Evolutionary conservation across 257 asterid genomes (phyloP), one percentile per base, ranked within the genome.

Genomic region (Oldenlandia corymbosa): DNA sequence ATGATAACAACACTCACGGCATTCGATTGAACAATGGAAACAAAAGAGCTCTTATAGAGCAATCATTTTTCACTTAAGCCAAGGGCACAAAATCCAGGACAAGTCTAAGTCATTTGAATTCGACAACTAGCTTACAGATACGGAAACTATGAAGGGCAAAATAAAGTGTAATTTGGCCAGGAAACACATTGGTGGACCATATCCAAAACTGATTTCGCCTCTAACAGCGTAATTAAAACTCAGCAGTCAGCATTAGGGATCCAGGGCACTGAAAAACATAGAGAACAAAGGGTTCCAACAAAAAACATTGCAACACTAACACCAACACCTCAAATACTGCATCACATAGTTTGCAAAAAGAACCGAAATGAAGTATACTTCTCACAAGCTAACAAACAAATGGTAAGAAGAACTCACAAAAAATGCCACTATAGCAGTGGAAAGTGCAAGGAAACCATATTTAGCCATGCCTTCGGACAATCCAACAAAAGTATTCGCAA

Each of bases 381-480:
- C 23, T 41, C 46, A 27, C 42, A 36, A 71, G 37, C 32, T 72
- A 7, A 39, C 36, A 31, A 23, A 11, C 24, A 34, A 41, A 67
- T 21, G 14, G 42, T 60, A 78, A 57, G 72, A 62, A 58, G 23
- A 11, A 80, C 98, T 91, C 91, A 88, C 98, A 64, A 92, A 78
- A 72, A 91, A 88, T 1, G 94, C 82, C 60, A 91, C 98, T 14
- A 91, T 75, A 71, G 98, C 88, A 2, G 92, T 68, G 6, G 98
- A 91, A 71, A 91, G 90, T 72, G 96, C 98, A 61, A 91, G 88
- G 49, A 91, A 91, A 26, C 95, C 98, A 79, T 86, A 91, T 83
- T 91, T 83, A 20, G 98, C 96, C 96, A 91, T 86, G 65, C 98
- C 96, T 79, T 91, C 92, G 5, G 98, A 91, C 55, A 91, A 74